Evolutionary conservation across 768 basidiomycete species (phyloP), one percentile per base, ranked within the genome.

Genomic region (Kwoniella botswanensis): DNA sequence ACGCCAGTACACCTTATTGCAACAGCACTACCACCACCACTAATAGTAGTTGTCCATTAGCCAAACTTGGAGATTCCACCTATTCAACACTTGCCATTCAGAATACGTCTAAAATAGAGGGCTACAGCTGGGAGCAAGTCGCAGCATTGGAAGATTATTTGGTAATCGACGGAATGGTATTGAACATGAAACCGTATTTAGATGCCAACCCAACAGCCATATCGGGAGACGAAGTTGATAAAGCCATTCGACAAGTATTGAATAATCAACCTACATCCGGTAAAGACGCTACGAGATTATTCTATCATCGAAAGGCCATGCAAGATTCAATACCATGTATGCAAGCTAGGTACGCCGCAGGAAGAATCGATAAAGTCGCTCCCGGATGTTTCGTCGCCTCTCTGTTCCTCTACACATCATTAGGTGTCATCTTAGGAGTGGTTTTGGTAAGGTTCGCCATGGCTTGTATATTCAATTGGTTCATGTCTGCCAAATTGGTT

Each of bases 381-480:
- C 93, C 97, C 6, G 96, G 96, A 9, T 99, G 97, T 84, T 95
- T 98, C 84, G 89, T 94, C 50, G 91, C 94, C 42, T 88, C 89
- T 57, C 86, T 98, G 29, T 89, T 98, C 82, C 90, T 98, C 63
- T 99, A 97, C 82, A 85, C 90, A 29, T 93, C 93, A 67, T 88
- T 99, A 68, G 88, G 93, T 82, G 90, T 98, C 85, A 94, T 99
- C 79, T 89, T 98, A 66, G 88, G 88, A 35, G 89, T 99, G 70
- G 92, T 99, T 42, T 84, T 98, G 72, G 90, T 93, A 42, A 92
- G 97, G 44, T 99, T 98, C 85, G 84, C 87, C 76, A 98, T 99
- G 96, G 97, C 97, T 0, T 93, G 93, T 82, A 83, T 96, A 53
- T 99, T 98, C 87, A 94, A 89, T 78, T 99, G 97, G 97, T 96